A percentile compares a stretch with the other conserved stretches of the same genome.
These are phyloP conservation scores for Gamarada debralockiae DNA, from an alignment of 495 filamentous ascomycete species.

Conservation along the genomic window DNA sequence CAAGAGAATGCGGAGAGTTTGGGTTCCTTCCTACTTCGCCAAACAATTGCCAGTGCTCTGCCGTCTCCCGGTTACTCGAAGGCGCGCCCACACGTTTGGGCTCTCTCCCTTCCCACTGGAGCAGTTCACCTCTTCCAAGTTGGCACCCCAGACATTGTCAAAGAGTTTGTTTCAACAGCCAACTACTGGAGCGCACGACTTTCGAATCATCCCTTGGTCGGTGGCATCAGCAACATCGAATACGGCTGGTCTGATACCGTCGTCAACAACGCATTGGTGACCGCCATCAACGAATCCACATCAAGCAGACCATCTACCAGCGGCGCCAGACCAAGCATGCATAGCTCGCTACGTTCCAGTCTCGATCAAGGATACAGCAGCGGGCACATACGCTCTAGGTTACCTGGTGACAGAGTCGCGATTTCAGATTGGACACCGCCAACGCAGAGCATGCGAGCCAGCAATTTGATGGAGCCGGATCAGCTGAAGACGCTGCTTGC, in stretches of 20 bases:
- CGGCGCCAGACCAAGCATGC: slow-evolving; percentile 55
- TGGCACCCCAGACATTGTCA: slow-evolving; percentile 90
- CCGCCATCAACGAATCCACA: slow-evolving; percentile 41
- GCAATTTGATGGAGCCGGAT: slow-evolving; percentile 69
- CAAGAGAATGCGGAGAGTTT: slow-evolving; percentile 88
- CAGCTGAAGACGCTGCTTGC: slow-evolving; percentile 69
- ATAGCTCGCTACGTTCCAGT: slow-evolving; percentile 68
- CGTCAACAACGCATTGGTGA: slow-evolving; percentile 68
- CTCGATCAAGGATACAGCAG: slow-evolving; percentile 56
- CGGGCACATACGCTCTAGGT: slow-evolving; percentile 47
- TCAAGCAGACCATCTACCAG: slow-evolving; percentile 21
- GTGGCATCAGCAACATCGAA: slow-evolving; percentile 93
- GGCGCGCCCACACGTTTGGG: slow-evolving; percentile 88
- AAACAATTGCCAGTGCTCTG: slow-evolving; percentile 87
- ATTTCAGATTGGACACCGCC: slow-evolving; percentile 96
- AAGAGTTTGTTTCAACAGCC: slow-evolving; percentile 88
- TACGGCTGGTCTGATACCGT: slow-evolving; percentile 95
- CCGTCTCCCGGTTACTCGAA: slow-evolving; percentile 93
- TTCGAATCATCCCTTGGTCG: slow-evolving; percentile 86
- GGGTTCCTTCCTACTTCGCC: slow-evolving; percentile 81
- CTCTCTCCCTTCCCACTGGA: slow-evolving; percentile 84
- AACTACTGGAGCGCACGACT: slow-evolving; percentile 98
- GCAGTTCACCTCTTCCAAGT: slow-evolving; percentile 97
- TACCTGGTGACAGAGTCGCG: slow-evolving; percentile 81
- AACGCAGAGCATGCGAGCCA: slow-evolving; percentile 80